Conservation (phyloP, 331 rosid genomes). For the Telfairia occidentalis region DNA sequence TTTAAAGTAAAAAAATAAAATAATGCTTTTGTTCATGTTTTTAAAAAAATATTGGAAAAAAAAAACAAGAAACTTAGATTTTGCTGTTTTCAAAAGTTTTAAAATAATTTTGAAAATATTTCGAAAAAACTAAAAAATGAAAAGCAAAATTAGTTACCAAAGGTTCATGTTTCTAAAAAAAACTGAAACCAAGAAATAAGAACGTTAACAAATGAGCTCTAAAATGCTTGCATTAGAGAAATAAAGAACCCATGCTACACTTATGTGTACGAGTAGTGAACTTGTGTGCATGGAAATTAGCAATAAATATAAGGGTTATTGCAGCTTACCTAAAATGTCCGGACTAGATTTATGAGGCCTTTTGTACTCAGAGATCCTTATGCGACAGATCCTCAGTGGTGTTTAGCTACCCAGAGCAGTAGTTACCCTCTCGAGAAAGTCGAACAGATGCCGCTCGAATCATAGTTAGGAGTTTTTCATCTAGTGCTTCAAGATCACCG, state of each 20-base stretch:
- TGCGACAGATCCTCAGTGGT: background rate
- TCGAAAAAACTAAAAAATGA: no score
- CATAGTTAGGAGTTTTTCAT: constrained; percentile 44
- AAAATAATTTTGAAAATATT: no score
- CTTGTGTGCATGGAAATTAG: background rate
- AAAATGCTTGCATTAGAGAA: background rate
- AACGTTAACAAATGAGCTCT: no score
- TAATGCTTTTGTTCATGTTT: no score
- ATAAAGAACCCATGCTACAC: background rate
- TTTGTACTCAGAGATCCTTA: background rate
- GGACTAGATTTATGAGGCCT: background rate
- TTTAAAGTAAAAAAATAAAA: no score
- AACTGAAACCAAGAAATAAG: no score
- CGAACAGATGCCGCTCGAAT: constrained; percentile 57
- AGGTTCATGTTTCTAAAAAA: no score
- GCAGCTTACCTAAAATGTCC: background rate
- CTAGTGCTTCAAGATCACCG: constrained; percentile 61
- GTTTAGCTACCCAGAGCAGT: background rate
- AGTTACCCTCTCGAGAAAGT: constrained; percentile 34
- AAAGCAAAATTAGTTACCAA: no score
- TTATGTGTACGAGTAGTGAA: background rate
- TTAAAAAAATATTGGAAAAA: no score
- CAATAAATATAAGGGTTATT: background rate
- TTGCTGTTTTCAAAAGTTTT: no score
- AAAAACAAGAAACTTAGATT: no score